A percentile compares a stretch with the other conserved stretches of the same genome.
phyloP scores from a whole-genome alignment of 2,329 filamentous ascomycete species.

The Lecanicillium sp. region DNA sequence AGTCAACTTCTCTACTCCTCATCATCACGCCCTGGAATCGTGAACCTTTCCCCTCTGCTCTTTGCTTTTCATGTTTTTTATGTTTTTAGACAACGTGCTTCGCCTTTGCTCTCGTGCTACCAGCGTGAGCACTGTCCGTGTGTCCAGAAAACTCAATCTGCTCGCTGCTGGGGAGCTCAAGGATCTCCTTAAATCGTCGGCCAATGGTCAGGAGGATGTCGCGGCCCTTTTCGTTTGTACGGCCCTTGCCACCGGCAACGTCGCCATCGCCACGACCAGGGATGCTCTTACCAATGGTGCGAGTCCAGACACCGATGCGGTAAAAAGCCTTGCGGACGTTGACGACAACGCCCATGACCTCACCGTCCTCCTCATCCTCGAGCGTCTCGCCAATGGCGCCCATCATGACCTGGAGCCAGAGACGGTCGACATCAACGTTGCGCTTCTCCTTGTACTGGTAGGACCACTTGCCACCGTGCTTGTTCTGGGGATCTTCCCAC shows the following conservation, averaged over 20 bases:
- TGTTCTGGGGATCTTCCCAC: constrained; percentile 98
- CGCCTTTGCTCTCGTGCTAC: constrained; percentile 91
- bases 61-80: too few relatives aligned
- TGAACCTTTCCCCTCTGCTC: too few relatives aligned
- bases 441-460: constrained; percentile 98
- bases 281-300: constrained; percentile 80
- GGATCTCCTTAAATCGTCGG: constrained; percentile 82
- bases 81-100: constrained; percentile 71
- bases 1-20: not conserved
- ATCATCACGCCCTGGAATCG: constrained; percentile 1
- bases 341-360: constrained; percentile 98
- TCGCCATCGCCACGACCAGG: constrained; percentile 67
- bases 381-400: constrained; percentile 95
- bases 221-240: constrained; percentile 73
- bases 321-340: constrained; percentile 98
- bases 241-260: constrained; percentile 68
- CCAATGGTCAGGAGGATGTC: constrained; percentile 81
- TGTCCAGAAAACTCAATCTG: constrained; percentile 92
- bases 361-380: constrained; percentile 87
- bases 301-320: constrained; percentile 95
- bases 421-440: constrained; percentile 80
- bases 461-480: constrained; percentile 98
- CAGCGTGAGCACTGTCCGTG: constrained; percentile 85
- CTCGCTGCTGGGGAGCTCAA: constrained; percentile 71
- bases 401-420: constrained; percentile 97